Conservation (phyloP, 768 basidiomycete genomes). For the Rhizopogon salebrosus region DNA sequence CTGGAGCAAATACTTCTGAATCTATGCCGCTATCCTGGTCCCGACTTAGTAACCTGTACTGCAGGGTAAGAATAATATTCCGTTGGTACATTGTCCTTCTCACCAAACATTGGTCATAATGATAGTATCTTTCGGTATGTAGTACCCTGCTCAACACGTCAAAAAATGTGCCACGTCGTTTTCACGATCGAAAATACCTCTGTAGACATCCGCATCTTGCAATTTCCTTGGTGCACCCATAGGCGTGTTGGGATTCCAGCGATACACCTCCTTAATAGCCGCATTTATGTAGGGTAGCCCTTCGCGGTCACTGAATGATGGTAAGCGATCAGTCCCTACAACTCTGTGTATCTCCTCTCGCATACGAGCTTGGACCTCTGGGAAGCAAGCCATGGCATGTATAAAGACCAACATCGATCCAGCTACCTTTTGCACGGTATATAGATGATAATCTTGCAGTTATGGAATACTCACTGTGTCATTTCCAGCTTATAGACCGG, state of each 20-base stretch:
- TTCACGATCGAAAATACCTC: not conserved
- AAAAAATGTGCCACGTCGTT: not conserved
- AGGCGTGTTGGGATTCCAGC: slow-evolving; percentile 10
- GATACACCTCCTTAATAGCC: slow-evolving; percentile 20
- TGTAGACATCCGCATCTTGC: slow-evolving; percentile 9
- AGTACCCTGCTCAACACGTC: not conserved
- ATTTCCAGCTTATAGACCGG: not conserved
- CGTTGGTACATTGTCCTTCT: not conserved
- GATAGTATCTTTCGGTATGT: slow-evolving; percentile 2
- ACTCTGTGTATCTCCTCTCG: slow-evolving; percentile 40
- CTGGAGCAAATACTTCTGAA: slow-evolving; percentile 1
- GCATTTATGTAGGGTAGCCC: slow-evolving; percentile 37
- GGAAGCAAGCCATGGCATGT: slow-evolving; percentile 2
- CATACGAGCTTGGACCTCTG: not conserved
- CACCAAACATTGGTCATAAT: slow-evolving; percentile 1
- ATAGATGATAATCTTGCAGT: not conserved
- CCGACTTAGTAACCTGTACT: not conserved
- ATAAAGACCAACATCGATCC: slow-evolving; percentile 4
- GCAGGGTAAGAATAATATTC: not conserved
- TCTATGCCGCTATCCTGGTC: slow-evolving; percentile 3
- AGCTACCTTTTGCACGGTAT: not conserved
- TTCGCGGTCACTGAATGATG: slow-evolving; percentile 31
- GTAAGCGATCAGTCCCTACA: slow-evolving; percentile 35
- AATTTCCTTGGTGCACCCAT: slow-evolving; percentile 8
- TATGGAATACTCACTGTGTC: not conserved